Evolutionary conservation across 495 filamentous ascomycete species (phyloP), one percentile per base, ranked within the genome.

Genomic region (Pseudomonodictys pantanalensis): DNA sequence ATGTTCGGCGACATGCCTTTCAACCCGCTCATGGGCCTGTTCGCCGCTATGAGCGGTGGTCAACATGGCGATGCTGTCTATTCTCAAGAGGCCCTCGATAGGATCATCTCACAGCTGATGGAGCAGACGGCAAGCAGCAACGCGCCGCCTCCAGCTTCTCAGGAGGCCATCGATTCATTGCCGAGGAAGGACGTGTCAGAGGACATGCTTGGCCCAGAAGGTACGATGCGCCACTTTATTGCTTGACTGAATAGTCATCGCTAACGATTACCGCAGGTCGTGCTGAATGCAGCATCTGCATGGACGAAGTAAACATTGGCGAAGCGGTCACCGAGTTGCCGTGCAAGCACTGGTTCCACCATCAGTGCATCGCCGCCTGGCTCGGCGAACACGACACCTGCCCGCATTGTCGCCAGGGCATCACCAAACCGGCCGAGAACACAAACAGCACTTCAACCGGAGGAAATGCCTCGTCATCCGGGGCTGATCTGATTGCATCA

Each of bases 281-380:
- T 56, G 89, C 81, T 2, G 92, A 95, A 62, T 96, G 91, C 68
- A 90, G 88, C 23, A 92, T 96, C 57, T 98, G 93, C 69, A 97
- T 97, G 79, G 92, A 97, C 53, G 80, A 88, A 1, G 85, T 95
- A 30, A 77, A 83, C 39, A 67, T 88, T 30, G 88, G 84, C 12
- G 87, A 86, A 23, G 85, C 91, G 69, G 88, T 93, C 5, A 83
- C 86, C 0, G 79, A 86, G 23, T 73, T 98, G 25, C 92, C 92
- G 1, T 98, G 93, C 74, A 85, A 79, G 2, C 93, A 98, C 67
- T 95, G 90, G 88, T 98, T 95, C 70, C 90, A 95, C 68, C 84
- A 80, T 46, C 74, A 80, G 12, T 96, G 91, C 65, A 85, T 92
- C 35, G 77, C 79, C 24, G 76, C 86, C 48, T 97, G 91, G 91